These are phyloP conservation scores for Gossypium turneri DNA, from an alignment of 345 rosid genomes.

Conservation along the genomic window DNA sequence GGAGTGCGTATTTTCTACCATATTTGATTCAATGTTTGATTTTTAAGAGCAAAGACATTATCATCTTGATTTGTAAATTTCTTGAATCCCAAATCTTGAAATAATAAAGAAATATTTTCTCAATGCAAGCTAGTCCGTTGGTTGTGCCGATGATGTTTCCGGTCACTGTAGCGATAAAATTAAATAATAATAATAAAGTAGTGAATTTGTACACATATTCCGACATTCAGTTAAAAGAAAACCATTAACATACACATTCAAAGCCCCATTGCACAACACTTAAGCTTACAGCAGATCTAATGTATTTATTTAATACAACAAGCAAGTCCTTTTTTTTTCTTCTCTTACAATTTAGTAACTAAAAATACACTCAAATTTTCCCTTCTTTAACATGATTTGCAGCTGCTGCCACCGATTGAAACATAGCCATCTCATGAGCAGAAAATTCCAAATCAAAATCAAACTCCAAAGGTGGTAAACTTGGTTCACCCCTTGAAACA, in stretches of 20 bases:
- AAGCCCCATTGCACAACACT: neutral
- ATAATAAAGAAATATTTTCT: neutral
- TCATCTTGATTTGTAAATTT: slow-evolving; percentile 18
- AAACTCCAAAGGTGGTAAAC: slow-evolving; percentile 12
- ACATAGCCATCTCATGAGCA: slow-evolving; percentile 10
- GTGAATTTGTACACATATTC: neutral
- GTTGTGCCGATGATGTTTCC: neutral
- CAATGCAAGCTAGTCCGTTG: neutral
- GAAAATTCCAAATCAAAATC: slow-evolving; percentile 19
- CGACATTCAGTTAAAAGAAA: too few species aligned
- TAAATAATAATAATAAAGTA: too few species aligned
- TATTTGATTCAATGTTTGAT: neutral
- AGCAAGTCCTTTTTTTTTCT: neutral
- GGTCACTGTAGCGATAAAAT: neutral
- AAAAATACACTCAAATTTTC: neutral
- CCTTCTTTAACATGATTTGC: neutral
- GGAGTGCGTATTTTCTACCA: neutral
- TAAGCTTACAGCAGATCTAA: neutral
- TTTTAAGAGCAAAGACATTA: slow-evolving; percentile 7
- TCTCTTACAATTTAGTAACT: neutral
- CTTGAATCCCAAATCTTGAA: slow-evolving; percentile 7
- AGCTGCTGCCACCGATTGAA: neutral
- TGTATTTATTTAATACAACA: neutral
- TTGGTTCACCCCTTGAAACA: neutral
- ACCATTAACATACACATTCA: too few species aligned